These are phyloP conservation scores for Fusarium brachygibbosum DNA, from an alignment of 2,329 filamentous ascomycete genomes.

Conservation along the genomic window DNA sequence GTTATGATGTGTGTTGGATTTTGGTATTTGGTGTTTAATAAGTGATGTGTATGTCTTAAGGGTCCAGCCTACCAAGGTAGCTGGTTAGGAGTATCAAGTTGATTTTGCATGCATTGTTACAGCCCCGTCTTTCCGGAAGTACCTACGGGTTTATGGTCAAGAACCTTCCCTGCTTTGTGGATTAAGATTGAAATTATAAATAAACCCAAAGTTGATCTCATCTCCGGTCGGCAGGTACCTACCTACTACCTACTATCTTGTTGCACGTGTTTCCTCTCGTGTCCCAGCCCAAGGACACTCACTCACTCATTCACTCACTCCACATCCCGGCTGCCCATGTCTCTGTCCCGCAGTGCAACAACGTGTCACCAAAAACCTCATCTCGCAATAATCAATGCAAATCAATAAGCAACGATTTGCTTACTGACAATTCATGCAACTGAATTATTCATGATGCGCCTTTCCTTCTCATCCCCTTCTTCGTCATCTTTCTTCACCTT, in stretches of 20 bases:
- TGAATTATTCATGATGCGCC: conserved; percentile 31
- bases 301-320: conserved; percentile 8
- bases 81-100: too few relatives aligned
- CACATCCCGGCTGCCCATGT: conserved; percentile 27
- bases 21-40: not conserved
- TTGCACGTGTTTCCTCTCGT: conserved; percentile 46
- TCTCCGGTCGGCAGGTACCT: not conserved
- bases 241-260: not conserved
- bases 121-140: not conserved
- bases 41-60: not conserved
- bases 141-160: not conserved
- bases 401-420: not conserved
- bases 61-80: not conserved
- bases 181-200: not conserved
- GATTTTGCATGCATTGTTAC: too few relatives aligned
- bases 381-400: conserved; percentile 2
- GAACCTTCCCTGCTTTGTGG: not conserved
- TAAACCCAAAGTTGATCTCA: not conserved
- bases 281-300: not conserved
- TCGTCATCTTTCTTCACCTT: not conserved
- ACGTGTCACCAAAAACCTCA: conserved; percentile 44
- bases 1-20: not conserved
- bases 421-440: not conserved
- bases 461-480: conserved; percentile 4
- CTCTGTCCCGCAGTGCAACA: conserved; percentile 34